A percentile compares a stretch with the other conserved stretches of the same genome.
Conservation (phyloP, 1,284 basidiomycete genomes). For the Trichosporon sp. region DNA sequence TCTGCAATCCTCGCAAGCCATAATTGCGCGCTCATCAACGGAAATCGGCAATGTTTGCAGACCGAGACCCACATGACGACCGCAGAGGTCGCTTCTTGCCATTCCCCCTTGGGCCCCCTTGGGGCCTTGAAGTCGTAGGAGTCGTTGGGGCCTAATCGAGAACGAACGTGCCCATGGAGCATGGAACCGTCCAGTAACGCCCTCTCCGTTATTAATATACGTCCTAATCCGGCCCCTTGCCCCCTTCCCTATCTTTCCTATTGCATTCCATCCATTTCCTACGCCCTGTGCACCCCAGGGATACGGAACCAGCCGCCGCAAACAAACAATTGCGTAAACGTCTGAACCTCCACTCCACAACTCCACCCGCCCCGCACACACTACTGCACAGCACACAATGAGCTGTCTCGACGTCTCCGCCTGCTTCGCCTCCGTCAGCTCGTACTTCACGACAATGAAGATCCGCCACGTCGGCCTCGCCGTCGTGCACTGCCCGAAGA, state of each 20-base stretch:
- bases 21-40: not conserved
- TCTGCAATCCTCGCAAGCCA: not conserved
- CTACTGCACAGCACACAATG: not conserved
- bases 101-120: not conserved
- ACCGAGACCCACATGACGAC: not conserved
- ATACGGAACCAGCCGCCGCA: not conserved
- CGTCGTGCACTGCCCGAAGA: slow-evolving; percentile 41
- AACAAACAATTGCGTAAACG: slow-evolving; percentile 4
- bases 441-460: slow-evolving; percentile 24
- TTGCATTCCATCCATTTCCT: too few species aligned
- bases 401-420: not conserved
- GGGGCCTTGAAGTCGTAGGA: too few species aligned
- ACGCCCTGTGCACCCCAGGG: not conserved
- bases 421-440: not conserved
- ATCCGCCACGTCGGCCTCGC: slow-evolving; percentile 50
- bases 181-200: not conserved
- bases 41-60: not conserved
- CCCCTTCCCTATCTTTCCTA: not conserved
- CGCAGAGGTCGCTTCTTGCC: not conserved
- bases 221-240: not conserved
- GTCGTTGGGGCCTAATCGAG: not conserved
- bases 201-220: not conserved
- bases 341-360: not conserved
- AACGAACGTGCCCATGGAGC: slow-evolving; percentile 5
- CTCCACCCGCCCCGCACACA: not conserved